phyloP scores from a whole-genome alignment of 2,329 filamentous ascomycete species.

The Pleurostoma richardsiae region DNA sequence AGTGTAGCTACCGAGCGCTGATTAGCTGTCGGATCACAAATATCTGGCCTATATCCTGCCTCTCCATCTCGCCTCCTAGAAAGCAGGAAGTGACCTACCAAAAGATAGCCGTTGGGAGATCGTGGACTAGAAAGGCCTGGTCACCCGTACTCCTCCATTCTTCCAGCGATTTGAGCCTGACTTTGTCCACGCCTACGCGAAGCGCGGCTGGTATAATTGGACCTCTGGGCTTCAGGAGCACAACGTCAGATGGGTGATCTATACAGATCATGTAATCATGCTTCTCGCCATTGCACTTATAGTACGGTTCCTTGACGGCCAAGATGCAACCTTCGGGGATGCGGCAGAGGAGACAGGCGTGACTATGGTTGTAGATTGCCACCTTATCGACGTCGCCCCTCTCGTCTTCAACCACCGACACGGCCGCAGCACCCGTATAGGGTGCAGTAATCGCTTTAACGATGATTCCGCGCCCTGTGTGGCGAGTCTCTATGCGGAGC shows the following conservation, averaged over 20 bases:
- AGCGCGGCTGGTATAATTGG: constrained; percentile 21
- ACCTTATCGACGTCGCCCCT: constrained; percentile 28
- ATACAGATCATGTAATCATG: constrained; percentile 26
- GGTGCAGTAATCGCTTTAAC: constrained; percentile 5
- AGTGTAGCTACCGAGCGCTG: constrained; percentile 19
- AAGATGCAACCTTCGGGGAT: constrained; percentile 24
- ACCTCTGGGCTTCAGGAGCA: constrained; percentile 22
- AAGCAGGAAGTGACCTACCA: background rate
- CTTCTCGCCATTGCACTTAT: constrained; percentile 20
- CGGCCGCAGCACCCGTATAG: constrained; percentile 20
- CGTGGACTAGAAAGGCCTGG: constrained; percentile 3
- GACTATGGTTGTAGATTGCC: constrained; percentile 29
- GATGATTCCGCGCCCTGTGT: constrained; percentile 8
- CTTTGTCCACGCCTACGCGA: constrained; percentile 10
- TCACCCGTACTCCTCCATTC: constrained; percentile 15
- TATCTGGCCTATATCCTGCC: background rate
- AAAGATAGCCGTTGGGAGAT: background rate
- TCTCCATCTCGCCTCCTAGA: background rate
- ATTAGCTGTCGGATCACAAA: background rate
- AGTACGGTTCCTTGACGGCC: constrained; percentile 30
- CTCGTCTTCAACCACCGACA: constrained; percentile 28
- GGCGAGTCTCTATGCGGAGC: constrained; percentile 9
- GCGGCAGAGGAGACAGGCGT: constrained; percentile 21
- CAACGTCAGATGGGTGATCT: constrained; percentile 26
- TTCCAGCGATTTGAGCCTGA: constrained; percentile 10